Evolutionary conservation across 306 rosid genomes (phyloP).

Genomic region (Ammopiptanthus mongolicus): DNA sequence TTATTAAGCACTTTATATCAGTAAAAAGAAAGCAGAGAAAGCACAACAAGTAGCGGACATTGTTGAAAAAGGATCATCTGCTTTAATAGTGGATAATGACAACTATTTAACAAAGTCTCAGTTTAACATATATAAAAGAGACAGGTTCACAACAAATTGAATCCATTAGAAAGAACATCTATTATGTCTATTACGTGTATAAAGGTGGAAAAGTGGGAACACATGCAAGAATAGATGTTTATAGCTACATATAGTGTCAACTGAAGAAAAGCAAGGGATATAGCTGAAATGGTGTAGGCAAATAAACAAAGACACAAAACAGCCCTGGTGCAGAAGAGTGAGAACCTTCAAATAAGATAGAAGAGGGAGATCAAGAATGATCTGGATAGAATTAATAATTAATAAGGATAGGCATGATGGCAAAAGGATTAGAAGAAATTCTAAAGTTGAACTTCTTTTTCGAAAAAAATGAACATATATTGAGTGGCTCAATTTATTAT

Average conservation of each 20-base stretch:
- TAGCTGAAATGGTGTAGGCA: not conserved
- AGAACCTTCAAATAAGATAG: no score
- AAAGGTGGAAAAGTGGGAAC: not conserved
- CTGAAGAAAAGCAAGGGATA: not conserved
- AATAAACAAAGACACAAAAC: not conserved
- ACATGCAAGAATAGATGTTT: not conserved
- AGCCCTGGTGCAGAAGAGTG: no score
- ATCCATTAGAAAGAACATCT: not conserved
- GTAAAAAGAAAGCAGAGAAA: constrained; percentile 10
- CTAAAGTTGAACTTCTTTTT: not conserved
- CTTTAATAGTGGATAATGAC: not conserved
- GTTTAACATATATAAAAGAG: not conserved
- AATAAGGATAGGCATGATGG: not conserved
- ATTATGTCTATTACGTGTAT: not conserved
- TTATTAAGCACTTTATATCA: constrained; percentile 10
- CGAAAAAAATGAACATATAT: not conserved
- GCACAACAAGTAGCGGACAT: not conserved
- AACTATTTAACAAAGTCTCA: not conserved
- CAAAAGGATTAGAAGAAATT: not conserved
- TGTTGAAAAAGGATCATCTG: not conserved
- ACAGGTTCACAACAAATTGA: not conserved
- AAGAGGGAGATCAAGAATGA: not conserved
- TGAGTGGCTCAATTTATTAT: not conserved
- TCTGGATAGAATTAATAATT: not conserved
- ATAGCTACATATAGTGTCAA: not conserved